These are phyloP conservation scores for Herpetomonas muscarum DNA, from an alignment of 208 protist species.

Conservation along the genomic window DNA sequence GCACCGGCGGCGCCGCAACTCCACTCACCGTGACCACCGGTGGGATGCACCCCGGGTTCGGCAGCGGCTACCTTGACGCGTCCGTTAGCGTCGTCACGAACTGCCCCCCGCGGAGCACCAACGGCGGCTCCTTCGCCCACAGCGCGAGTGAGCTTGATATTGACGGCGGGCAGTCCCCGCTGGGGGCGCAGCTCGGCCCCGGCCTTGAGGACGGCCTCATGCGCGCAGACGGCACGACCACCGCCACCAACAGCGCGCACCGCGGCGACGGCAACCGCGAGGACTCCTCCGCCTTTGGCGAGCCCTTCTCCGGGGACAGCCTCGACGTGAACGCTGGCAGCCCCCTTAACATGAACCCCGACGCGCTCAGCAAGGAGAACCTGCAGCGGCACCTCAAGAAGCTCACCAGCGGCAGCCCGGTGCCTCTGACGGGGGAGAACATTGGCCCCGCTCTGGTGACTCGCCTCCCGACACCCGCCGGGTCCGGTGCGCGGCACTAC, in stretches of 20 bases:
- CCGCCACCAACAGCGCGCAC: slow-evolving; percentile 6
- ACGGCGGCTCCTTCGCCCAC: slow-evolving; percentile 19
- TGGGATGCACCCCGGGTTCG: no score
- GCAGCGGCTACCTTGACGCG: not conserved
- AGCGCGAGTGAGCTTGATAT: slow-evolving; percentile 22
- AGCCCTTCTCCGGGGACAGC: slow-evolving; percentile 29
- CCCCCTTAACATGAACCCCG: slow-evolving; percentile 12
- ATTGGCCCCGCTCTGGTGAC: slow-evolving; percentile 2
- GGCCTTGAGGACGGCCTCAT: no score
- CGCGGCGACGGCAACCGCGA: slow-evolving; percentile 18
- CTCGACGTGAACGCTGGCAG: slow-evolving; percentile 28
- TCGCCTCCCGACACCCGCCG: no score
- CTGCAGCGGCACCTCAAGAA: slow-evolving; percentile 44
- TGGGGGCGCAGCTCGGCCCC: no score
- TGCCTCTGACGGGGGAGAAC: slow-evolving; percentile 36
- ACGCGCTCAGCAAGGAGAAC: slow-evolving; percentile 45
- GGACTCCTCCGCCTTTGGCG: slow-evolving; percentile 9
- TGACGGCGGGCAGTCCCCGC: no score
- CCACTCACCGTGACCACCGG: no score
- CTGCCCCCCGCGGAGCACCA: not conserved
- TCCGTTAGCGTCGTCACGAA: slow-evolving; percentile 1
- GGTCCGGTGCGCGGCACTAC: not conserved
- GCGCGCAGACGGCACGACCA: no score
- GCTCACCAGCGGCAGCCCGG: slow-evolving; percentile 27
- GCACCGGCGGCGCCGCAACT: no score